Conservation (phyloP, 2,329 filamentous ascomycete genomes). For the Penicillium digitatum region DNA sequence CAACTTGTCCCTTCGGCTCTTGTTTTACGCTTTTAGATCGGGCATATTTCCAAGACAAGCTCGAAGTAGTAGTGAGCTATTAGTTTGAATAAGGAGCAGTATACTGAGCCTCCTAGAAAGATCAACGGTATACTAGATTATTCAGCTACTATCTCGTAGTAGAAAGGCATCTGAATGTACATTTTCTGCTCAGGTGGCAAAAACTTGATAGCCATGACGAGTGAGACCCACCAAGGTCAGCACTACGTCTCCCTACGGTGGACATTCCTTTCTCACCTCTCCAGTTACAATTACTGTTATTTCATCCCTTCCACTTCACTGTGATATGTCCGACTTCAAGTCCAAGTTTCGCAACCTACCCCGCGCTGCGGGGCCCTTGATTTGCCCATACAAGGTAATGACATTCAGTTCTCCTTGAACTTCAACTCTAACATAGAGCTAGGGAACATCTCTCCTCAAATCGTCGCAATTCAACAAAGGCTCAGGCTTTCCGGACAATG, state of each 20-base stretch:
- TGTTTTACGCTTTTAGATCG: too few relatives aligned
- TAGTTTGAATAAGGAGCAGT: too few relatives aligned
- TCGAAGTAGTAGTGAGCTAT: too few relatives aligned
- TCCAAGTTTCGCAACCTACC: constrained; percentile 9
- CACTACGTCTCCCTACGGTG: background rate
- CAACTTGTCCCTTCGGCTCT: background rate
- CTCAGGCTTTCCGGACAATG: constrained; percentile 67
- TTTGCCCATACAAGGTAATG: constrained; percentile 4
- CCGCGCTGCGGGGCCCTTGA: background rate
- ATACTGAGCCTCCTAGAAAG: too few relatives aligned
- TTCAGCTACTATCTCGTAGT: too few relatives aligned
- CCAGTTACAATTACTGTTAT: too few relatives aligned
- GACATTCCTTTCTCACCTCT: background rate
- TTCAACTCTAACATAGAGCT: constrained; percentile 23
- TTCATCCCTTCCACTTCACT: too few relatives aligned
- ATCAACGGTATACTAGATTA: too few relatives aligned
- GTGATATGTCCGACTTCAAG: background rate
- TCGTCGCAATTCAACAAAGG: constrained; percentile 77
- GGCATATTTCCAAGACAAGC: too few relatives aligned
- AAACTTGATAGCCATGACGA: background rate
- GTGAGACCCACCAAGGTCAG: background rate
- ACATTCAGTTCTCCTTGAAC: constrained; percentile 24
- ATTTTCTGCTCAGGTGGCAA: background rate
- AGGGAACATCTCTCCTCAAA: constrained; percentile 50
- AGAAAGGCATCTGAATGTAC: background rate